phyloP scores from a whole-genome alignment of 768 basidiomycete species.

The Hypholoma sublateritium region DNA sequence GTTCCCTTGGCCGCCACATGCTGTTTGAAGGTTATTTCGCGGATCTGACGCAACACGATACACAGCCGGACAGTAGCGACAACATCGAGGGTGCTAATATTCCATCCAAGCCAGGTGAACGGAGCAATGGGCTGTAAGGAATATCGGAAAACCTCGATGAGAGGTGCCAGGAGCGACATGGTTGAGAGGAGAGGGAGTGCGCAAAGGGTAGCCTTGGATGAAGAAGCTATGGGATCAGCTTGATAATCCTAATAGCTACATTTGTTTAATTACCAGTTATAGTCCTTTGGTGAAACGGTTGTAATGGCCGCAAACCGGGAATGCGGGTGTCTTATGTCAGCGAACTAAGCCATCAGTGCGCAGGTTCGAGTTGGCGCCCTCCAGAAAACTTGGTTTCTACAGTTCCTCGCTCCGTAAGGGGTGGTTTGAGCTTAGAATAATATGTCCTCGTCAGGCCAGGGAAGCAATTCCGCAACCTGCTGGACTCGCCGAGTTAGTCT shows the following conservation, averaged over 20 bases:
- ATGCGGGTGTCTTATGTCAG: slow-evolving; percentile 69
- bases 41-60: slow-evolving; percentile 64
- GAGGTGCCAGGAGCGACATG: slow-evolving; percentile 38
- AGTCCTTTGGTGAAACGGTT: slow-evolving; percentile 65
- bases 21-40: slow-evolving; percentile 39
- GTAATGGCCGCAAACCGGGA: slow-evolving; percentile 81
- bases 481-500: slow-evolving; percentile 89
- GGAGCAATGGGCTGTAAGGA: slow-evolving; percentile 60
- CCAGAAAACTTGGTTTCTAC: slow-evolving; percentile 92
- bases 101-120: slow-evolving; percentile 64
- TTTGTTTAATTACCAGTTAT: slow-evolving; percentile 2
- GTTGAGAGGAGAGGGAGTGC: slow-evolving; percentile 7
- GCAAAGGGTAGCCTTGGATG: background rate
- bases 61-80: slow-evolving; percentile 70
- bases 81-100: slow-evolving; percentile 64
- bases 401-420: slow-evolving; percentile 63
- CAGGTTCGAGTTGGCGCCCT: slow-evolving; percentile 94
- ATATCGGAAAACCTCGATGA: slow-evolving; percentile 53
- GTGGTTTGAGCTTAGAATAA: slow-evolving; percentile 77
- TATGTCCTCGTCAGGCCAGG: slow-evolving; percentile 82
- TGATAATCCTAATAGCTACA: background rate
- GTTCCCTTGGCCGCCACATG: slow-evolving; percentile 42
- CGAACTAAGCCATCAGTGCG: slow-evolving; percentile 69
- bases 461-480: slow-evolving; percentile 92
- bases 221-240: no score